Base-by-base conservation (phyloP, 192 early-diverging fungal genomes). In the Rhizoclosmatium sp. region DNA sequence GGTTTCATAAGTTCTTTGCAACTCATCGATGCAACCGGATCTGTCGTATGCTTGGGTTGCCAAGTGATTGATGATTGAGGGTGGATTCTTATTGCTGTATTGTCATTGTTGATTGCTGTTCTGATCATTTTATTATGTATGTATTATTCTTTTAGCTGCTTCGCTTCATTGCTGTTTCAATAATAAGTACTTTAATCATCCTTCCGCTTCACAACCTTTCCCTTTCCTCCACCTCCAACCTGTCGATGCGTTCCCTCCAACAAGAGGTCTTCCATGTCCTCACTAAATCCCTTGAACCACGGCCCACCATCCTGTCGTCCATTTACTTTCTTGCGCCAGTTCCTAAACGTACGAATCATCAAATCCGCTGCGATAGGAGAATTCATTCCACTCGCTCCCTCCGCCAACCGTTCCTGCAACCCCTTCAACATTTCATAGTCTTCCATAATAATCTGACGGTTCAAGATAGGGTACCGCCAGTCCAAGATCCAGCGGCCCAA, bases 341-440 rank as follows among this genome's bases (percentile, higher is more conserved):
- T 83, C 3, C 82, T 60, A 59, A 81, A 83, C 10, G 56, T 59
- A 47, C 81, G 81, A 7, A 81, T 70, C 79, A 83, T 74, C 54
- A 73, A 60, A 45, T 83, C 78, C 7, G 78, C 82, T 41, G 65
- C 58, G n/a, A 81, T 72, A 21, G 78, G 78, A 0, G 78, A 56
- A 80, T 83, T 83, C 82, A 80, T 81, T 19, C 79, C 62, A 54
- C 71, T 83, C 31, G 82, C 82, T 2, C 78, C 78, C 1, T n/a
- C n/a, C 5, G 40, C 19, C 21, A 83, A 68, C 4, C 78, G 48
- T 39, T 67, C 47, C 39, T 81, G 78, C 72, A 81, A 78, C 1
- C 82, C 82, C 45, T 75, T 80, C 1, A 83, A 69, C 78, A 83
- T 81, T 59, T 60, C 75, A 59, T 83, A 83, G 42, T 83, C 82